Percentiles rank a stretch among this genome's conserved stretches.
Evolutionary conservation across 257 asterid species (phyloP).

Genomic region (Anisodus tanguticus): DNA sequence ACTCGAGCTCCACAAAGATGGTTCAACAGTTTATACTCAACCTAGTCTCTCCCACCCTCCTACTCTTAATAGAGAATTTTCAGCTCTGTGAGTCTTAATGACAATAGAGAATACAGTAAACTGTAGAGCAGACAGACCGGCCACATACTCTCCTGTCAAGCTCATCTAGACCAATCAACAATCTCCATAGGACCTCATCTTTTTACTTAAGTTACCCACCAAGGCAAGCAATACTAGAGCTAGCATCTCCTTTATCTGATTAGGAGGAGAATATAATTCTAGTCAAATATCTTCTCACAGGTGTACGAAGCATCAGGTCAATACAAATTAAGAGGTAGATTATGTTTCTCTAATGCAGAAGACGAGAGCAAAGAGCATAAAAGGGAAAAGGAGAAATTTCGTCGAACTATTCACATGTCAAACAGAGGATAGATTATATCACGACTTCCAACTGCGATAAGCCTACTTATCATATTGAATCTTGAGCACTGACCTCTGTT

Average conservation of each 20-base stretch:
- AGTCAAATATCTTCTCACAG: conserved; percentile 6
- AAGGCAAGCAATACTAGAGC: not conserved
- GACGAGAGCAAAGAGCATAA: conserved; percentile 4
- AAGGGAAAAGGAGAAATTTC: not conserved
- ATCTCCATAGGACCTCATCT: conserved; percentile 2
- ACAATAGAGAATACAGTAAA: conserved; percentile 6
- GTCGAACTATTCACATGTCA: not conserved
- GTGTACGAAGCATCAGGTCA: conserved; percentile 9
- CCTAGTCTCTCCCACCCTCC: not conserved
- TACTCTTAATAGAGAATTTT: not conserved
- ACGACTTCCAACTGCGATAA: not conserved
- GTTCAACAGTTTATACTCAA: conserved; percentile 8
- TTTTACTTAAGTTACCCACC: not conserved
- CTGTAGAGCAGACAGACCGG: not conserved
- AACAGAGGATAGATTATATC: not conserved
- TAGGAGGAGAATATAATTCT: conserved; percentile 19
- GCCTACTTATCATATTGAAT: conserved; percentile 22
- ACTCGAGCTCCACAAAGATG: not conserved
- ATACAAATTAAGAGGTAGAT: not conserved
- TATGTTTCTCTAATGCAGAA: not conserved
- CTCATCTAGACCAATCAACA: conserved; percentile 9
- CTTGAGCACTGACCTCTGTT: not conserved
- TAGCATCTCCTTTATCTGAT: not conserved
- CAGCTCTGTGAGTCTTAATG: conserved; percentile 5
- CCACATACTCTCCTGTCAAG: not conserved